Evolutionary conservation across 192 early-diverging fungal genomes (phyloP), one percentile per base, ranked within the genome.

Genomic region (Coemansia sp.): DNA sequence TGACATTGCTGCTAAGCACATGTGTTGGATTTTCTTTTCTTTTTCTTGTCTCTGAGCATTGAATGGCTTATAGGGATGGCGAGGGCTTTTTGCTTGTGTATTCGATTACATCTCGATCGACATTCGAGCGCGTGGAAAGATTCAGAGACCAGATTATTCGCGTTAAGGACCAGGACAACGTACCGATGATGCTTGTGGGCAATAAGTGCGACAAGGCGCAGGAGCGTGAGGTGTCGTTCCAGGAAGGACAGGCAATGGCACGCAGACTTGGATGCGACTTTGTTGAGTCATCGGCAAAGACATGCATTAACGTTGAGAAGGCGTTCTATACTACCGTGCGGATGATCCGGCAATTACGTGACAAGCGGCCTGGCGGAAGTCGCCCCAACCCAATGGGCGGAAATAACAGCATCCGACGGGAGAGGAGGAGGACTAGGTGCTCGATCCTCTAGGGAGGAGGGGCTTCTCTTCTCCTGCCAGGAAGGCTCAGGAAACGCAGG

Each of bases 51-150:
- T 11, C 2, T 26, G 11, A 56, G 21, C 55, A 26, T 18, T 49
- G 8, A 12, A 16, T 62, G 61, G 13, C 13, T n/a, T 61, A 61
- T 79, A 82, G 84, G 36, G 89, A 91, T 76, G 95, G 94, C 60
- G 94, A 97, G 73, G 92, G 93, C 43, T 94, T 97, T 76, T 66
- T 97, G 43, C 84, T 97, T 16, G 93, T 95, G 46, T 97, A 96
- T 79, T 92, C 90, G 46, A 95, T 96, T 82, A 91, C 93, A 59
- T 88, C 92, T 41, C 86, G 93, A 61, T 88, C 88, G 52, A 95
- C 95, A 12, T 95, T 95, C 81, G 92, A 95, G 65, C 89, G 92
- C 41, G 89, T 95, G 66, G 89, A 92, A 75, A 84, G 88, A 65
- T 95, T 95, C 85, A 77, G 86, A 56, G 89, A 96, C 65, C 93